phyloP scores from a whole-genome alignment of 331 rosid genomes.

The Ulmus americana region DNA sequence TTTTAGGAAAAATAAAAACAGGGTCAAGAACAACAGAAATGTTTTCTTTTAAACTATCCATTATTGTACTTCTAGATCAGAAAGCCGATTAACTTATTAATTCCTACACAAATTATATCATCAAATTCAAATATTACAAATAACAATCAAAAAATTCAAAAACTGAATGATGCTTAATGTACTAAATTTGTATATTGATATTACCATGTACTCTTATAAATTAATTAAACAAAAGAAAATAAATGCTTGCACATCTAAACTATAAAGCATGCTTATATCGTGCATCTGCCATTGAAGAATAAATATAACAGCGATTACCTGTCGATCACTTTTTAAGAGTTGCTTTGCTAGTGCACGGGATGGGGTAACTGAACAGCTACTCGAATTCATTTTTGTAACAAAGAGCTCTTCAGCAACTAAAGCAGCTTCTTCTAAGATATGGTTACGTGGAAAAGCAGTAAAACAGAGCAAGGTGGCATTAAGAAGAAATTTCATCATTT shows the following conservation, averaged over 20 bases:
- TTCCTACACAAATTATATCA: no score
- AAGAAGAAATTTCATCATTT: slow-evolving; percentile 69
- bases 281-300: neutral
- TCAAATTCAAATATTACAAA: no score
- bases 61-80: no score
- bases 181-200: no score
- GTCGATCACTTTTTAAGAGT: slow-evolving; percentile 77
- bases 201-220: no score
- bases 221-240: neutral
- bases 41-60: no score
- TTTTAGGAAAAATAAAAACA: no score
- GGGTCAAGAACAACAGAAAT: no score
- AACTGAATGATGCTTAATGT: no score
- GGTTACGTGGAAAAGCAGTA: slow-evolving; percentile 67
- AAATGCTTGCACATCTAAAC: neutral
- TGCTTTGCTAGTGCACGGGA: slow-evolving; percentile 75
- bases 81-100: no score
- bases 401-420: slow-evolving; percentile 77
- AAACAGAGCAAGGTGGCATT: slow-evolving; percentile 68
- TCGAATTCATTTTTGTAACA: slow-evolving; percentile 48
- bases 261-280: neutral
- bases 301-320: slow-evolving; percentile 39
- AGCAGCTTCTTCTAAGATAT: slow-evolving; percentile 73
- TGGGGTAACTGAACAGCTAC: slow-evolving; percentile 52
- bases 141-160: no score